A percentile compares a stretch with the other conserved stretches of the same genome.
These are phyloP conservation scores for Entelexis paramagnoliae DNA, from an alignment of 1,139 yeast genomes.

Conservation along the genomic window DNA sequence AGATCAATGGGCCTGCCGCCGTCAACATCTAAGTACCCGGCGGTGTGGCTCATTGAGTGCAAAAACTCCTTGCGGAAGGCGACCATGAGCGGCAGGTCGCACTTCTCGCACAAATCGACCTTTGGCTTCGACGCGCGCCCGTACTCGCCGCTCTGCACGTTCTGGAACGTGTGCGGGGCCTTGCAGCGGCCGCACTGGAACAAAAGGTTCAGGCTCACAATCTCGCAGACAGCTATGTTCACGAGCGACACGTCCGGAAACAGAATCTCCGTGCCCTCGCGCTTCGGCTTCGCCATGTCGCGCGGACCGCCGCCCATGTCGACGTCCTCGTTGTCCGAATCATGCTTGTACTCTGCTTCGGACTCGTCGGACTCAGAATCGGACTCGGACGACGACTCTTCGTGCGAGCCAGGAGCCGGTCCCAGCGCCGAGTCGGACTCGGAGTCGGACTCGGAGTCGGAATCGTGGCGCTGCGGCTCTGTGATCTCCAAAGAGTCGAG, in stretches of 20 bases:
- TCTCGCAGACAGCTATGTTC: slow-evolving; percentile 33
- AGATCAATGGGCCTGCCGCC: slow-evolving; percentile 33
- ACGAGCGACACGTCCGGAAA: slow-evolving; percentile 29
- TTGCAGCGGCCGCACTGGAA: slow-evolving; percentile 35
- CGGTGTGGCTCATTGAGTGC: slow-evolving; percentile 27
- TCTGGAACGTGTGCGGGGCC: slow-evolving; percentile 30
- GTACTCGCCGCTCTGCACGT: slow-evolving; percentile 32
- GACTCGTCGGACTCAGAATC: slow-evolving; percentile 13
- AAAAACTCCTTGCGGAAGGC: slow-evolving; percentile 33
- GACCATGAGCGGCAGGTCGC: slow-evolving; percentile 31
- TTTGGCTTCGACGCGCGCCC: slow-evolving; percentile 32
- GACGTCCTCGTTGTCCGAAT: slow-evolving; percentile 21
- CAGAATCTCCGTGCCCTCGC: slow-evolving; percentile 31
- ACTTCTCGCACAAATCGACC: slow-evolving; percentile 31
- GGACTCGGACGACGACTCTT: slow-evolving; percentile 4
- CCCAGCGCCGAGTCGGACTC: slow-evolving; percentile 4
- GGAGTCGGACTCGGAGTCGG: slow-evolving; percentile 1
- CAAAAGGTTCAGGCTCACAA: slow-evolving; percentile 30
- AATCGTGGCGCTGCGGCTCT: neutral
- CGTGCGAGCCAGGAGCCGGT: neutral
- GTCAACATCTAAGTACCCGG: slow-evolving; percentile 34
- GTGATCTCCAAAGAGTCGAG: neutral
- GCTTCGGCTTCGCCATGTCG: slow-evolving; percentile 22
- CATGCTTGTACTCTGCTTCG: slow-evolving; percentile 11
- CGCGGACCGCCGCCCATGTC: slow-evolving; percentile 16